Evolutionary conservation across 208 protist species (phyloP), one percentile per base, ranked within the genome.

Genomic region (Spongospora subterranea): DNA sequence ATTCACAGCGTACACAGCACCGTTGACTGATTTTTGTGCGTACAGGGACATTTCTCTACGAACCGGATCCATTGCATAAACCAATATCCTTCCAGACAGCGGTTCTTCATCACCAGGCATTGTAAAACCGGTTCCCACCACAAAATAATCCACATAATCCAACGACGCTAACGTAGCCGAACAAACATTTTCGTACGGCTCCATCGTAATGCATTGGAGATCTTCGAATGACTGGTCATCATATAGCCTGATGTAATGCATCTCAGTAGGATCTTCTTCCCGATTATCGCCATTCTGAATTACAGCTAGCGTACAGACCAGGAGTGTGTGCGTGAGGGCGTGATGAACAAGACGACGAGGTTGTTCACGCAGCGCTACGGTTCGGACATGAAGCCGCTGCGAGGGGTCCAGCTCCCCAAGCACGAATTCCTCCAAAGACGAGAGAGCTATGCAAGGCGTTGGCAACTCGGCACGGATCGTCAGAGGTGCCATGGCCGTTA

Each of bases 191-290:
- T 82, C 71, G 71, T 40, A 82, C 17, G 71, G 71, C 71, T 45
- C 11, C 71, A 82, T 20, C 71, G 6, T 6, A 43, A 82, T 43
- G 17, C 17, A 45, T 82, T 82, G 71, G 11, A 82, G 71, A 20
- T 82, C 71, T 43, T 82, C 17, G 71, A 82, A 82, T 39, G 71
- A 40, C 35, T 82, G 71, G 40, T 82, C 71, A 82, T 82, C 71
- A 43, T 39, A 82, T 6, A 82, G 71, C 35, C 35, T 82, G 71
- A 82, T 82, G n/a, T 82, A 82, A 43, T 43, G 40, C 71, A 45
- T 35, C n/a, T 82, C 71, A 35, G n/a, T 35, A 13, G 71, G 71
- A 45, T 82, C 71, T 6, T 82, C 71, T 17, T 6, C 17, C 17
- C n/a, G 6, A 43, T 40, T 82, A 6, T 39, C 35, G 13, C 17